Percentiles rank a stretch among this genome's conserved stretches.
Conservation (phyloP, 352 stramenopile genomes). For the Globisporangium carolinianum region DNA sequence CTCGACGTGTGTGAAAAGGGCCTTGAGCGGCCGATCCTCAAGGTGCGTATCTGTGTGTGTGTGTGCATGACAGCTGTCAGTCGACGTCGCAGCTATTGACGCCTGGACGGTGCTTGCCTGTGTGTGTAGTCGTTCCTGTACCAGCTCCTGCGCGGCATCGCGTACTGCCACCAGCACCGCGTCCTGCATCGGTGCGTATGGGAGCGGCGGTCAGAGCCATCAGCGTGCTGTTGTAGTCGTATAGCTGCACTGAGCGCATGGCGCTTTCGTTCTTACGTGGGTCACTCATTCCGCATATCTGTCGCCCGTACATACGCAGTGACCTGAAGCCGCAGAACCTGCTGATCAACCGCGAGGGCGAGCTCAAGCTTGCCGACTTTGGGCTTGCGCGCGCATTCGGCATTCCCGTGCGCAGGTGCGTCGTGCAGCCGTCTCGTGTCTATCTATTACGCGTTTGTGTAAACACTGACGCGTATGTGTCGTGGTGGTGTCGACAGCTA, state of each 20-base stretch:
- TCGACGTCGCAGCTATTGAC: neutral
- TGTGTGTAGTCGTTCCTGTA: slow-evolving; percentile 93
- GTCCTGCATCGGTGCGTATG: slow-evolving; percentile 82
- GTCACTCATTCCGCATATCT: neutral
- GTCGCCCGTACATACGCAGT: slow-evolving; percentile 45
- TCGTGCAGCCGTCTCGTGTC: too few species aligned
- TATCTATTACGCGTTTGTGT: neutral
- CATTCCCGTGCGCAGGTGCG: slow-evolving; percentile 94
- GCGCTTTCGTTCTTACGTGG: neutral
- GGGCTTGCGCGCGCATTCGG: slow-evolving; percentile 98
- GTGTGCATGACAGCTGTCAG: neutral
- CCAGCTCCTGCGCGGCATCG: slow-evolving; percentile 97
- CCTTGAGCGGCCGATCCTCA: slow-evolving; percentile 89
- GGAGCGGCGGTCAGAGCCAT: neutral
- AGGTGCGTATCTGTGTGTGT: slow-evolving; percentile 21
- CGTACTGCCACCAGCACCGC: slow-evolving; percentile 98
- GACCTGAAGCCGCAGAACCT: slow-evolving; percentile 99
- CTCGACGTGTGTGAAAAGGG: slow-evolving; percentile 98
- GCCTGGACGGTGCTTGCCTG: neutral
- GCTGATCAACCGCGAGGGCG: slow-evolving; percentile 96
- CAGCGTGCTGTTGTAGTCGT: too few species aligned
- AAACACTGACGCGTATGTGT: neutral
- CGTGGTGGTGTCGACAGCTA: slow-evolving; percentile 50
- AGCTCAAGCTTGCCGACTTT: slow-evolving; percentile 99
- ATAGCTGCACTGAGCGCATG: too few species aligned